Evolutionary conservation across 176 grass and related monocot species (phyloP).

Genomic region (Pharus latifolius): DNA sequence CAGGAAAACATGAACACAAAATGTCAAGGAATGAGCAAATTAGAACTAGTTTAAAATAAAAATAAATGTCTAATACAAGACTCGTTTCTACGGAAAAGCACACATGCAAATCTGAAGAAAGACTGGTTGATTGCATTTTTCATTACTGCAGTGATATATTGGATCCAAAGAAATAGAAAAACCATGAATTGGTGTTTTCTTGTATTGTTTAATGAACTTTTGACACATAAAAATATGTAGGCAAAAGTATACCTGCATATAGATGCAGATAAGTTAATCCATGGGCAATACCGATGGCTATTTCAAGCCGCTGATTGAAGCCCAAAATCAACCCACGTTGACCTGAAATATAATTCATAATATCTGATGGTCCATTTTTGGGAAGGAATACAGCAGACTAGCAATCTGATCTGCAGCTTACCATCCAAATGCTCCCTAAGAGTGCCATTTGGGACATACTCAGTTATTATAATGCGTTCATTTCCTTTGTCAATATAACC

Average conservation of each 20-base stretch:
- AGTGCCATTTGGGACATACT: constrained; percentile 83
- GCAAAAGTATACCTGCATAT: constrained; percentile 62
- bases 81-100: background rate
- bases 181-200: background rate
- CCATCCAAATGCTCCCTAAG: constrained; percentile 98
- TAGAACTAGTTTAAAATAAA: too few species aligned
- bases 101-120: too few species aligned
- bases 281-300: constrained; percentile 90
- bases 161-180: background rate
- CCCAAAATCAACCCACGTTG: constrained; percentile 47
- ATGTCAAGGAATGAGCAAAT: background rate
- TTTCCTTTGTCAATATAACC: constrained; percentile 70
- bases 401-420: constrained; percentile 39
- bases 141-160: background rate
- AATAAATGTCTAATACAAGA: background rate
- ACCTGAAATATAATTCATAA: constrained; percentile 53
- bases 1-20: background rate
- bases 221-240: constrained; percentile 13
- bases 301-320: constrained; percentile 85
- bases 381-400: constrained; percentile 14
- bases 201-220: background rate
- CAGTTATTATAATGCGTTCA: constrained; percentile 72
- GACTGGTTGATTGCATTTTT: background rate
- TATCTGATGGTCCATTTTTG: background rate
- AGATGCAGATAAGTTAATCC: constrained; percentile 95